Percentiles rank a stretch among this genome's conserved stretches.
These are phyloP conservation scores for Naganishia liquefaciens DNA, from an alignment of 1,284 basidiomycete species.

Conservation along the genomic window DNA sequence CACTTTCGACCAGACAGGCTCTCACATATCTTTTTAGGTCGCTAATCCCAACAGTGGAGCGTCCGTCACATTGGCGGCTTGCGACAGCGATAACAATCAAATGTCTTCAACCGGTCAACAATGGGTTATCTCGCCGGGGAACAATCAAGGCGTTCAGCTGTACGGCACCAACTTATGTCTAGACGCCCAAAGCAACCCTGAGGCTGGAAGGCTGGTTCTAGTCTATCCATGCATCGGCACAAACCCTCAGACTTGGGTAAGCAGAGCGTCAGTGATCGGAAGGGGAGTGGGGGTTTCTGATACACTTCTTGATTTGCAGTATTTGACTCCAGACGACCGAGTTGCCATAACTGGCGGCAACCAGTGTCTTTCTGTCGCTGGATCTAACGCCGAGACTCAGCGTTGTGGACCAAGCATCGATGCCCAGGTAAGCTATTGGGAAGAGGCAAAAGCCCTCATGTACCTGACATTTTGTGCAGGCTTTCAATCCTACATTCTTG, in stretches of 20 bases:
- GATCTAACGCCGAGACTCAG: conserved; percentile 33
- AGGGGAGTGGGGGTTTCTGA: background rate
- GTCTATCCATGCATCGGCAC: conserved; percentile 14
- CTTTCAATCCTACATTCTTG: conserved; percentile 35
- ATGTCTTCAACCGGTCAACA: conserved; percentile 35
- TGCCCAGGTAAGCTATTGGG: conserved; percentile 1
- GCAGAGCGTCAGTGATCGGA: background rate
- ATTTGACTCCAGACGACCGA: conserved; percentile 36
- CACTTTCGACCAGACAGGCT: background rate
- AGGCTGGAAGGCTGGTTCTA: conserved; percentile 23
- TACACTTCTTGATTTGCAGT: conserved; percentile 3
- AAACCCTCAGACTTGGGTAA: conserved; percentile 35
- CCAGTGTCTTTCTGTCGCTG: conserved; percentile 31
- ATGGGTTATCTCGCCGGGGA: conserved; percentile 36
- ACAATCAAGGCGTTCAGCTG: conserved; percentile 38
- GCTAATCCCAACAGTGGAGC: conserved; percentile 22
- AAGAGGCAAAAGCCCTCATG: background rate
- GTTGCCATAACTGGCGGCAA: conserved; percentile 34
- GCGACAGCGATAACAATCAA: conserved; percentile 33
- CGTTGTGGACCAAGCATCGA: conserved; percentile 34
- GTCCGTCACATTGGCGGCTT: conserved; percentile 33
- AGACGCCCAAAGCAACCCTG: conserved; percentile 33
- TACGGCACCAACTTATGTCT: conserved; percentile 37
- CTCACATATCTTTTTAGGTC: background rate
- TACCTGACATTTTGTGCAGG: conserved; percentile 3